Evolutionary conservation across 1,284 basidiomycete species (phyloP), one percentile per base, ranked within the genome.

Genomic region (Rugosomyces carneus): DNA sequence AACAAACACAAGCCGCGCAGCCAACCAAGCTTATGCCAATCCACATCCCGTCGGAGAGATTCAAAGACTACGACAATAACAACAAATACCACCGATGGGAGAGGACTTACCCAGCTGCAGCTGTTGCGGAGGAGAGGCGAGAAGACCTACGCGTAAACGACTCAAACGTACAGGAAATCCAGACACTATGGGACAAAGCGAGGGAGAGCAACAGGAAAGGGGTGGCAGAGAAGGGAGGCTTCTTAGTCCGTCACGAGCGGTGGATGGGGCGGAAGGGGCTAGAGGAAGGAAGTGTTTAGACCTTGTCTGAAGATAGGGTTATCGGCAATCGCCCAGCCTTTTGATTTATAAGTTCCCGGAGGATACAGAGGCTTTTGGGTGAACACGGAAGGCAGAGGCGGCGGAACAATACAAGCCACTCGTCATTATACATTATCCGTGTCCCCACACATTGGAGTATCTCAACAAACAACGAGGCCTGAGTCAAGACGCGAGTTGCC

Each of bases 111-210:
- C n/a, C 73, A 1, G 72, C 73, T 0, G 72, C 82, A 21, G 73
- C 67, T 3, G 72, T 73, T 39, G 77, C 78, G 2, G 82, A 83
- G 57, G 80, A 76, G 56, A 69, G 71, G 42, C 77, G 57, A 56
- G 55, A 45, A 60, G 68, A n/a, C 56, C 78, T 11, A 65, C 71
- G 35, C 58, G 72, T 45, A 80, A 76, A 57, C 65, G 66, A 39
- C 72, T 71, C 60, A 23, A 45, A 48, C 21, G 35, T 41, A 24
- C 37, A 34, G 5, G 51, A 35, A 47, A 31, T 23, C n/a, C n/a
- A n/a, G n/a, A n/a, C n/a, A n/a, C n/a, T n/a, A n/a, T n/a, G n/a
- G n/a, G n/a, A n/a, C n/a, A n/a, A n/a, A n/a, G n/a, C n/a, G n/a
- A n/a, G n/a, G n/a, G n/a, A n/a, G n/a, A n/a, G n/a, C n/a, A n/a